Evolutionary conservation across 1,284 basidiomycete species (phyloP), one percentile per base, ranked within the genome.

Genomic region (Limonomyces culmigenus): DNA sequence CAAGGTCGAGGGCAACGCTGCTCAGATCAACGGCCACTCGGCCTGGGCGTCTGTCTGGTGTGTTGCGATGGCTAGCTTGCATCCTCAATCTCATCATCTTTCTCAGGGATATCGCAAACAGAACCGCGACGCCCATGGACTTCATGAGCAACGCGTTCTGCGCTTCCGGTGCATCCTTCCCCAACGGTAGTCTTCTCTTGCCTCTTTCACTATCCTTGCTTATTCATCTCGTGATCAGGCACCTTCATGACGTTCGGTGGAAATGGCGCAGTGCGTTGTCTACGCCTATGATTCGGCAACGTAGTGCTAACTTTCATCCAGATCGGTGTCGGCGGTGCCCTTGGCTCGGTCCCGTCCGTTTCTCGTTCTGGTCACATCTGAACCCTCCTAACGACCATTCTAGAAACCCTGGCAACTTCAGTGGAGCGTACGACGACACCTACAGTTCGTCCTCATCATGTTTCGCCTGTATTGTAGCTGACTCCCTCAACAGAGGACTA

Each of bases 381-480:
- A n/a, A n/a, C n/a, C n/a, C n/a, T n/a, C n/a, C n/a, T n/a, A n/a
- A n/a, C n/a, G n/a, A n/a, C n/a, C n/a, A n/a, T n/a, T n/a, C n/a
- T n/a, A n/a, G n/a, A n/a, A n/a, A n/a, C n/a, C n/a, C 52, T 21
- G 63, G 67, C 41, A 55, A 59, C 3, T 55, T 49, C 37, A 59
- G 62, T 11, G 70, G 63, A 19, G 47, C 56, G 1, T 80, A 58
- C 55, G 78, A 81, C 46, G 56, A 63, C 1, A 65, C 57, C 2
- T 27, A 27, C 23, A 27, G n/a, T n/a, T n/a, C n/a, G n/a, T n/a
- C n/a, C n/a, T n/a, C n/a, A n/a, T n/a, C n/a, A n/a, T n/a, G n/a
- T n/a, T n/a, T n/a, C n/a, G n/a, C n/a, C n/a, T n/a, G n/a, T n/a
- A n/a, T n/a, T n/a, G n/a, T n/a, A n/a, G n/a, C n/a, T n/a, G n/a